Evolutionary conservation across 345 rosid species (phyloP).

Genomic region (Camelina neglecta): DNA sequence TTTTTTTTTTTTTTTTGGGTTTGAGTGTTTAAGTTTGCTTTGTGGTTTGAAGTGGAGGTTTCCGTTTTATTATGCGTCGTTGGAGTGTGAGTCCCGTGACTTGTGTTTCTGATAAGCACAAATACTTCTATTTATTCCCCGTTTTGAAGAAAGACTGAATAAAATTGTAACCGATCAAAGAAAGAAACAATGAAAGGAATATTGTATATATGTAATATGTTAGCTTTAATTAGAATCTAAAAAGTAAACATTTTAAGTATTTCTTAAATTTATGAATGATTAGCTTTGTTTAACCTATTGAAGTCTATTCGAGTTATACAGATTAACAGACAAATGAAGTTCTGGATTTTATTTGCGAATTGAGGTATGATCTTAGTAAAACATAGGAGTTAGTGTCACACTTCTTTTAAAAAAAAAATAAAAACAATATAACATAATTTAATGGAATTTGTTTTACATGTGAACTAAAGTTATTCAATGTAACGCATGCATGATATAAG

Average conservation of each 20-base stretch:
- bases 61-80: neutral
- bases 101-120: slow-evolving; percentile 18
- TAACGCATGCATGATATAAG: neutral
- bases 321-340: neutral
- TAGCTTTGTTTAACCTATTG: neutral
- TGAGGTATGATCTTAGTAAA: neutral
- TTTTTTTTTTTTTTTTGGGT: neutral
- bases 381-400: slow-evolving; percentile 2
- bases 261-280: neutral
- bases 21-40: slow-evolving; percentile 7
- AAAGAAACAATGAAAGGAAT: neutral
- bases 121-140: neutral
- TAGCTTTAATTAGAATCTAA: neutral
- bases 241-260: neutral
- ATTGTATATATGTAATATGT: neutral
- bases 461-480: neutral
- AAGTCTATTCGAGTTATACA: neutral
- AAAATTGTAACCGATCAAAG: neutral
- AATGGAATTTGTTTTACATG: neutral
- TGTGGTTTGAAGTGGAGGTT: slow-evolving; percentile 12
- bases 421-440: neutral
- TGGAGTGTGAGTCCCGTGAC: neutral
- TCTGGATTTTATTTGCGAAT: neutral
- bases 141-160: neutral
- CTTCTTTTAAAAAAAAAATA: neutral